A percentile compares a stretch with the other conserved stretches of the same genome.
These are phyloP conservation scores for Achaetomiella virescens DNA, from an alignment of 495 filamentous ascomycete genomes.

Conservation along the genomic window DNA sequence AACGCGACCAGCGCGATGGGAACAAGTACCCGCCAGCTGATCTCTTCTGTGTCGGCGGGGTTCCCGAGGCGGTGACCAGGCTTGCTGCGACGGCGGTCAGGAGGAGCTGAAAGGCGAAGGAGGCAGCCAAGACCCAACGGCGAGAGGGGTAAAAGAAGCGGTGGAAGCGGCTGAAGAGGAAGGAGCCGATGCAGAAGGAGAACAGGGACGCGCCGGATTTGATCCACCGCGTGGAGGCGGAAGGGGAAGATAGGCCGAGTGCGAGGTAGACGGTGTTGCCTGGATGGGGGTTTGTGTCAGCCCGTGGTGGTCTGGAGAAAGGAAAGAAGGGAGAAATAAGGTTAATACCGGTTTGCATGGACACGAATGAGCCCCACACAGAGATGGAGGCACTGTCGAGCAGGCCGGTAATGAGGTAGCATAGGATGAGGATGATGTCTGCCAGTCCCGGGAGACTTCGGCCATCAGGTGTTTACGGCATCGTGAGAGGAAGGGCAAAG, in stretches of 20 bases:
- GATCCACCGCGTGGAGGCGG: constrained; percentile 53
- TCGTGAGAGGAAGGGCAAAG: constrained; percentile 6
- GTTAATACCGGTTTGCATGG: constrained; percentile 63
- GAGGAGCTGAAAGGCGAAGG: constrained; percentile 51
- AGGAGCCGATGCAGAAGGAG: constrained; percentile 62
- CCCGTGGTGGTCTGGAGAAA: background rate
- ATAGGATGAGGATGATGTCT: constrained; percentile 57
- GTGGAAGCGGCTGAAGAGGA: constrained; percentile 59
- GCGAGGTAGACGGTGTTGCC: constrained; percentile 70
- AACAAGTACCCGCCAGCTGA: constrained; percentile 52
- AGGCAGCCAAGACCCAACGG: constrained; percentile 57
- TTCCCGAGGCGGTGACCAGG: constrained; percentile 45
- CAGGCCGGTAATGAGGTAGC: constrained; percentile 67
- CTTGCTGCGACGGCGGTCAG: constrained; percentile 52
- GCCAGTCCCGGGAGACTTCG: constrained; percentile 49
- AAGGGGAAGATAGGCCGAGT: constrained; percentile 54
- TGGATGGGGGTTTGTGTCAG: constrained; percentile 7
- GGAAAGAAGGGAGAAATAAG: background rate
- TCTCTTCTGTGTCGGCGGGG: constrained; percentile 33
- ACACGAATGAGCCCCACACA: constrained; percentile 70
- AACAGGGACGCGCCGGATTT: constrained; percentile 58
- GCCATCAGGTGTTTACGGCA: constrained; percentile 40
- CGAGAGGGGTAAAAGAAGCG: constrained; percentile 47
- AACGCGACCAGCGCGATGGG: constrained; percentile 62
- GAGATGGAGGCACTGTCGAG: constrained; percentile 66